Evolutionary conservation across 2,329 filamentous ascomycete genomes (phyloP), one percentile per base, ranked within the genome.

Genomic region (Nannizzia gypsea): DNA sequence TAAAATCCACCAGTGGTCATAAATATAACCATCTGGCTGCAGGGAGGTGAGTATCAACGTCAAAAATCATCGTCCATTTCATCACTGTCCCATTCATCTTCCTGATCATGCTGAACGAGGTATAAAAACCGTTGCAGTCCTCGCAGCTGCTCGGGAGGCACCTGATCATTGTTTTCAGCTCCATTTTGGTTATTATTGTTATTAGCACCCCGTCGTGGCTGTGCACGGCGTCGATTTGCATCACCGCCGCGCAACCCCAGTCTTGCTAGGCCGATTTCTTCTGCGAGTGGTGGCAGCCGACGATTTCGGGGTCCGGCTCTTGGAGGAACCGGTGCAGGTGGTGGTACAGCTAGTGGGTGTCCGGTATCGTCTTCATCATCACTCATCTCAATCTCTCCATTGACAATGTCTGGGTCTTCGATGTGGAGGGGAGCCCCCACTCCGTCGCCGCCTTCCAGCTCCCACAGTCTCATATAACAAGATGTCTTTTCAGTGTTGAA

Each of bases 401-500:
- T 68, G 6, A 68, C 67, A 24, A 71, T 64, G 28, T 67, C 68
- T 20, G 68, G 68, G 46, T 67, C 66, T 6, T 66, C 64, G 8
- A 42, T 42, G 13, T 38, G 54, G 5, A 22, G 54, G 8, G 54
- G 54, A 40, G 31, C 31, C 8, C 54, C 36, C 17, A 38, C 71
- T 38, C 77, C 80, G 66, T 96, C 90, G 0, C 91, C 91, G 52
- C 82, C 84, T 71, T 95, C 89, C 24, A 95, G 76, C 68, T 96
- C 93, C 90, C 91, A 97, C 2, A 99, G 77, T 3, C 89, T 84
- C 79, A 88, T 87, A 68, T 87, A 95, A 70, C 93, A 99, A 9
- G 77, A 77, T 1, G 83, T 88, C 15, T 81, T 78, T 57, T 76
- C 74, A 28, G 83, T 80, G 69, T 96, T 96, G 76, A 91, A 99